Percentiles rank a stretch among this genome's conserved stretches.
phyloP scores from a whole-genome alignment of 1,284 basidiomycete genomes.

The Stereum hirsutum region DNA sequence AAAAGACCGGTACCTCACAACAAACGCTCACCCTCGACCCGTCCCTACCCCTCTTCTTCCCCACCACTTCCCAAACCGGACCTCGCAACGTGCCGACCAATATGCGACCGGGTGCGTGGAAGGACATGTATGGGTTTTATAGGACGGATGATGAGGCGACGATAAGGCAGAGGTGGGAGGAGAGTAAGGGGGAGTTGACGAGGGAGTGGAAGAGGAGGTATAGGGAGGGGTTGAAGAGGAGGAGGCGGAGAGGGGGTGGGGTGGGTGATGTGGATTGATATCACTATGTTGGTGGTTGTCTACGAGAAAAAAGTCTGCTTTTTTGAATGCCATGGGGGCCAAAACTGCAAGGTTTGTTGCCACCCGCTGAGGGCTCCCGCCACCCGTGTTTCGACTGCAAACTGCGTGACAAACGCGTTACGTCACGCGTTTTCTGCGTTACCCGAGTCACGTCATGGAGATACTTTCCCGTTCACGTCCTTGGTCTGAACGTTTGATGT shows the following conservation, averaged over 20 bases:
- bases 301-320: too few relatives aligned
- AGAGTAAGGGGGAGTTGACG: conserved; percentile 59
- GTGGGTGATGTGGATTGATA: background rate
- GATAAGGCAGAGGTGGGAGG: conserved; percentile 68
- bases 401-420: too few relatives aligned
- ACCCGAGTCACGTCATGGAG: too few relatives aligned
- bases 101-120: conserved; percentile 15
- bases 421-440: too few relatives aligned
- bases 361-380: too few relatives aligned
- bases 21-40: conserved; percentile 29
- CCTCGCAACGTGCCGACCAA: conserved; percentile 4
- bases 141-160: conserved; percentile 47
- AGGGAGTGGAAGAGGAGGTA: conserved; percentile 73
- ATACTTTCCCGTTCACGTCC: too few relatives aligned
- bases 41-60: conserved; percentile 56
- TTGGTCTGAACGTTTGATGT: too few relatives aligned
- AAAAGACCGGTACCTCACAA: background rate
- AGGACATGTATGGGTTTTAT: conserved; percentile 31
- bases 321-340: too few relatives aligned
- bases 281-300: too few relatives aligned
- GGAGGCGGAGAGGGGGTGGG: conserved; percentile 40
- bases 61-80: too few relatives aligned
- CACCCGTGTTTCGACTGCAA: too few relatives aligned
- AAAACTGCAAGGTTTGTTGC: too few relatives aligned
- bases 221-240: conserved; percentile 63